Evolutionary conservation across 768 basidiomycete genomes (phyloP).

Genomic region (Suillus sp.): DNA sequence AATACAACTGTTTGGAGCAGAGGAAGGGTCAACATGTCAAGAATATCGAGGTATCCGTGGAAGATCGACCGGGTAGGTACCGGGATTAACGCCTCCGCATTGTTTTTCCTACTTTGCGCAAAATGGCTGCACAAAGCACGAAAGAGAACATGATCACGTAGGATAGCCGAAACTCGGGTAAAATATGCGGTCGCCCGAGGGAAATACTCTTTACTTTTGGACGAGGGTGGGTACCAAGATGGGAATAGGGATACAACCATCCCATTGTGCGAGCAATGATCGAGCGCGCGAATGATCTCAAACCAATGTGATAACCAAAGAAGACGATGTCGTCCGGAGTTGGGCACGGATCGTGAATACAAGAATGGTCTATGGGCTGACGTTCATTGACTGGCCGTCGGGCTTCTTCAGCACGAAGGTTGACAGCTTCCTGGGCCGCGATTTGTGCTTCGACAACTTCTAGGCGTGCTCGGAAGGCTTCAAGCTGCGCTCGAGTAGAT

Average conservation of each 20-base stretch:
- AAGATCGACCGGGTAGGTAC: background rate
- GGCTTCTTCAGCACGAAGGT: background rate
- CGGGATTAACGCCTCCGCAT: slow-evolving; percentile 22
- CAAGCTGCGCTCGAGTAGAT: slow-evolving; percentile 27
- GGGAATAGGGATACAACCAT: slow-evolving; percentile 29
- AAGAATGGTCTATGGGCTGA: background rate
- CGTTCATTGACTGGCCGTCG: background rate
- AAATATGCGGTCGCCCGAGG: slow-evolving; percentile 12
- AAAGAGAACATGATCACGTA: slow-evolving; percentile 32
- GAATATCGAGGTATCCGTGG: background rate
- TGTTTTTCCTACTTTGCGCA: slow-evolving; percentile 31
- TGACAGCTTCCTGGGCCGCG: slow-evolving; percentile 18
- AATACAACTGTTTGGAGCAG: background rate
- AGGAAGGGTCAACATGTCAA: background rate
- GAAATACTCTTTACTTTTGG: slow-evolving; percentile 7
- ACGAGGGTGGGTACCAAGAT: background rate
- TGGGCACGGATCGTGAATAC: background rate
- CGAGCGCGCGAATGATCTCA: slow-evolving; percentile 17
- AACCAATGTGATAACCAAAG: slow-evolving; percentile 11
- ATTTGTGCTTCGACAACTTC: slow-evolving; percentile 31
- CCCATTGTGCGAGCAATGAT: slow-evolving; percentile 22
- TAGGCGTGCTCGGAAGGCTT: slow-evolving; percentile 29
- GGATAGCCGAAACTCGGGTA: slow-evolving; percentile 20
- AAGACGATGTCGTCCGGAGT: background rate
- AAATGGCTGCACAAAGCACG: slow-evolving; percentile 28